Percentiles rank a stretch among this genome's conserved stretches.
Evolutionary conservation across 2,329 filamentous ascomycete species (phyloP).

Genomic region (Sordariomycetes sp.): DNA sequence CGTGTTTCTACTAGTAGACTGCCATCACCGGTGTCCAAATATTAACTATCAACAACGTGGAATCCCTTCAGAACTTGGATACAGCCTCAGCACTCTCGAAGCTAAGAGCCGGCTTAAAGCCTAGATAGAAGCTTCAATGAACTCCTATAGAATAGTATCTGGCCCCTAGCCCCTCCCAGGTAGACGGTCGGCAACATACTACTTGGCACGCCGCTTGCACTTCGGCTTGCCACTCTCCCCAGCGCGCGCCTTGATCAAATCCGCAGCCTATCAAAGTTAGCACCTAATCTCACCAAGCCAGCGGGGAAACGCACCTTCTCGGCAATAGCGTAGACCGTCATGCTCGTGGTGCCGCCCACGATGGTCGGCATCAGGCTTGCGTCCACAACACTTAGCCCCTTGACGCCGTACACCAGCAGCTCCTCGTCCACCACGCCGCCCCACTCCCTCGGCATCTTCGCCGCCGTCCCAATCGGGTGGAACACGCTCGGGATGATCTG

Average conservation of each 20-base stretch:
- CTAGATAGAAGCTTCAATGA: too few relatives aligned
- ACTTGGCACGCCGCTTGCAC: too few relatives aligned
- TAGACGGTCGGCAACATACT: too few relatives aligned
- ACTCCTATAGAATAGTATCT: too few relatives aligned
- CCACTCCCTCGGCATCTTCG: slow-evolving; percentile 16
- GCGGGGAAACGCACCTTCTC: slow-evolving; percentile 4
- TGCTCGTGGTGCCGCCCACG: slow-evolving; percentile 22
- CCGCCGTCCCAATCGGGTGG: slow-evolving; percentile 16
- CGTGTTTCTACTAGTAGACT: too few relatives aligned
- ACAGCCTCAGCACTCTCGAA: too few relatives aligned
- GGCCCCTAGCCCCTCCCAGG: too few relatives aligned
- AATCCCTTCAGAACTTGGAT: too few relatives aligned
- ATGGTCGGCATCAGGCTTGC: slow-evolving; percentile 33
- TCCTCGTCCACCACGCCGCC: slow-evolving; percentile 18
- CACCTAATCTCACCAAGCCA: neutral
- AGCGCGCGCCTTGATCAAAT: slow-evolving; percentile 12
- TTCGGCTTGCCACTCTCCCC: neutral
- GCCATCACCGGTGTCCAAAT: too few relatives aligned
- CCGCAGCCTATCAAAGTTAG: neutral
- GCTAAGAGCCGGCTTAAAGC: too few relatives aligned
- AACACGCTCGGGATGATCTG: neutral
- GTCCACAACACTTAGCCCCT: slow-evolving; percentile 33
- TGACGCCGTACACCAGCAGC: slow-evolving; percentile 18
- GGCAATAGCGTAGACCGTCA: slow-evolving; percentile 14
- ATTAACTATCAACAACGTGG: too few relatives aligned